Conservation (phyloP, 1,284 basidiomycete genomes). For the Cutaneotrichosporon daszewskae region DNA sequence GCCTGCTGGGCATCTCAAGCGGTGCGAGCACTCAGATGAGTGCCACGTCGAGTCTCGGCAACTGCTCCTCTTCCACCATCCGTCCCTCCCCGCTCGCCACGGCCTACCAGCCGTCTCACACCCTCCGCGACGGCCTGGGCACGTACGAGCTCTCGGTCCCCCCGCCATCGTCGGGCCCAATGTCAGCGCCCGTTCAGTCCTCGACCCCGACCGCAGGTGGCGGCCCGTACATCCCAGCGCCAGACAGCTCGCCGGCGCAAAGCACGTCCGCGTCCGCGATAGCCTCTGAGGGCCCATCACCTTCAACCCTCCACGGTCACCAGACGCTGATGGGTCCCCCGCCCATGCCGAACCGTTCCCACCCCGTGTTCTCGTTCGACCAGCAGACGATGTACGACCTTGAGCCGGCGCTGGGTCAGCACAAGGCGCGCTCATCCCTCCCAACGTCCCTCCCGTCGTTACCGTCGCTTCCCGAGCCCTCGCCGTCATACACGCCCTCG, state of each 20-base stretch:
- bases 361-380: not conserved
- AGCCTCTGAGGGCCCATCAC: constrained; percentile 12
- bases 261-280: not conserved
- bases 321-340: constrained; percentile 13
- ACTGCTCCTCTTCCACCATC: not conserved
- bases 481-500: constrained; percentile 3
- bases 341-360: constrained; percentile 2
- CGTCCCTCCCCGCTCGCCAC: constrained; percentile 12
- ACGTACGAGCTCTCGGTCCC: constrained; percentile 1
- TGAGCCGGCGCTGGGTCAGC: not conserved
- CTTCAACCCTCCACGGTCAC: not conserved
- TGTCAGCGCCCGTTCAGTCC: not conserved
- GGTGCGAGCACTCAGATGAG: not conserved
- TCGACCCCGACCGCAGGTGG: constrained; percentile 7
- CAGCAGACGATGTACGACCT: not conserved
- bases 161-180: not conserved
- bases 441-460: constrained; percentile 7
- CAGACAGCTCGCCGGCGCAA: constrained; percentile 5
- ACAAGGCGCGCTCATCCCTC: not conserved
- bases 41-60: not conserved
- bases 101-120: not conserved
- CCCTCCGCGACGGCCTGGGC: not conserved
- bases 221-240: constrained; percentile 14
- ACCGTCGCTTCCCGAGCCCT: constrained; percentile 11
- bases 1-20: constrained; percentile 22